Conservation (phyloP, 768 basidiomycete genomes). For the Tricholoma sp. region DNA sequence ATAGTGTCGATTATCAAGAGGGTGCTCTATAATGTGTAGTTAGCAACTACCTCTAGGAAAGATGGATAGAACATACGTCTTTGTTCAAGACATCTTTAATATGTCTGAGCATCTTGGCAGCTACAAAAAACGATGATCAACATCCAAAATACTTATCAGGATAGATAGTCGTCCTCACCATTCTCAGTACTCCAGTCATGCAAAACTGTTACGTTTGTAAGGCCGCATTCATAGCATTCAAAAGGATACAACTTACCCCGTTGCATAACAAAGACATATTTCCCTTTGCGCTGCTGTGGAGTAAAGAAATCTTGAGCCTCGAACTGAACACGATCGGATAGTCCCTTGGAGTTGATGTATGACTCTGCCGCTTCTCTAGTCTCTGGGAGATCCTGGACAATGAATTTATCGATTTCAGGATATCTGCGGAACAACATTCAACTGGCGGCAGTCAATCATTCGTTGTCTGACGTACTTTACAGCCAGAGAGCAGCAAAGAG, state of each 20-base stretch:
- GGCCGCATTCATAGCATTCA: not conserved
- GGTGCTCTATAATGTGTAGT: constrained; percentile 20
- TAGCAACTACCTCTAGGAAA: not conserved
- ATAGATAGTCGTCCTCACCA: constrained; percentile 9
- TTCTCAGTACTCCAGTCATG: constrained; percentile 35
- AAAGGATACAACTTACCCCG: constrained; percentile 19
- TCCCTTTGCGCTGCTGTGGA: constrained; percentile 34
- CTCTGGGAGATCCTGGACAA: constrained; percentile 34
- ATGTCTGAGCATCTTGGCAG: constrained; percentile 30
- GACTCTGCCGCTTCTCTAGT: constrained; percentile 28
- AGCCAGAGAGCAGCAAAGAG: constrained; percentile 32
- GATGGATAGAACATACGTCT: constrained; percentile 17
- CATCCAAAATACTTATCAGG: not conserved
- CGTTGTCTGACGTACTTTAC: constrained; percentile 20
- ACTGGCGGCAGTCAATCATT: not conserved
- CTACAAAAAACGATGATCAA: constrained; percentile 6
- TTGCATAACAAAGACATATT: constrained; percentile 34
- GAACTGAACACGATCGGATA: constrained; percentile 28
- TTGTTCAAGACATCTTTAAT: constrained; percentile 30
- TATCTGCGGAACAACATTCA: constrained; percentile 18
- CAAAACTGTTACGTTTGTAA: constrained; percentile 19
- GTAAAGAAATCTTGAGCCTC: constrained; percentile 36
- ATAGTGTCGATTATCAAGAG: constrained; percentile 33
- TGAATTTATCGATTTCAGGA: constrained; percentile 31
- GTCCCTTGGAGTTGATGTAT: constrained; percentile 26